Evolutionary conservation across 2,329 filamentous ascomycete genomes (phyloP), one percentile per base, ranked within the genome.

Genomic region (Sclerotinia subarctica): DNA sequence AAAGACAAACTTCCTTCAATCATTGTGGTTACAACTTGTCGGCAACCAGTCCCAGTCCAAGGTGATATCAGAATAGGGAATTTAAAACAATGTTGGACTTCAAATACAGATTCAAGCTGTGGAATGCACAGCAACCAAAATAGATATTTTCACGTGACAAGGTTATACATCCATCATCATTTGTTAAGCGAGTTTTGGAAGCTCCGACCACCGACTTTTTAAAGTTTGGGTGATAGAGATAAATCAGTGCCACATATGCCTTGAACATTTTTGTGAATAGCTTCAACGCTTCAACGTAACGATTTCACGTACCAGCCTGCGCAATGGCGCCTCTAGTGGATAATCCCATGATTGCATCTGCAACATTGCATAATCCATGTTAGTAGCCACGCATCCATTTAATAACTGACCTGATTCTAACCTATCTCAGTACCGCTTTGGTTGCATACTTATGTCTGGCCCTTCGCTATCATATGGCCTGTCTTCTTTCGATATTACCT

Each of bases 381-480:
- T 44, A 53, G 76, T 26, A 54, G 11, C 10, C 72, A 19, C 57
- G 38, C 17, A n/a, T 56, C 42, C 19, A 44, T 13, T 57, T 19
- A 35, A 54, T 15, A 67, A 47, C 29, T 24, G 26, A 19, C n/a
- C 59, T 57, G 63, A 70, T 65, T 44, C 66, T 71, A 70, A 73
- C 62, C 29, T 26, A 44, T 52, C 26, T 56, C 47, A 77, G 76
- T 97, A 72, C 88, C 93, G 46, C 80, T 90, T 72, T 87, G 90
- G 77, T 83, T 96, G 70, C 94, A 97, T 79, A 83, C 92, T 74
- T 99, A 99, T 78, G 81, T 97, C 74, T 97, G 93, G 92, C 95
- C 95, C 0, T 99, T 97, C 77, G 83, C 90, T 69, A 88, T 97
- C 73, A 83, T 94, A 76, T 99, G 96, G 94, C 95, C 96, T 64